Base-by-base conservation (phyloP, 202 grass and related monocot genomes). In the Schoenoplectus triqueter region DNA sequence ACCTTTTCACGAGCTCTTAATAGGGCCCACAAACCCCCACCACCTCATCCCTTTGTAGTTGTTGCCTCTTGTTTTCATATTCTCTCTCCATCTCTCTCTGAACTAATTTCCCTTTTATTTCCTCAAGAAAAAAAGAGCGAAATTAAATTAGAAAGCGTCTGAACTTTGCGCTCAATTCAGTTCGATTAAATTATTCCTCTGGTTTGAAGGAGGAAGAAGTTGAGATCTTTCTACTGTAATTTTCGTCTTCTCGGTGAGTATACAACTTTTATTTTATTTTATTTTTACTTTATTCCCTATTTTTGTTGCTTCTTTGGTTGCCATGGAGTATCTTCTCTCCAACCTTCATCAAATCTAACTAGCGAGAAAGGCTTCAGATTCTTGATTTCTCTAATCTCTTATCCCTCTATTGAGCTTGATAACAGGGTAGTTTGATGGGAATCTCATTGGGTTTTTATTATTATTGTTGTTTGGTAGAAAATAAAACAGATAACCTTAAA, bases 1-100 rank as follows among this genome's bases (percentile, higher is more conserved):
- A 80, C 60, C 64, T 89, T 92, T 84, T 87, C 60, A 82, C 78
- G 54, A 87, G 75, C 81, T 14, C 64, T 52, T 22, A 70, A 8
- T 72, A 63, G 89, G 86, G 0, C 77, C 87, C 69, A 40, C 31
- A 31, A 31, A 31, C 31, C 31, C 88, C 89, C 89, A 13, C 90
- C 88, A 88, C 84, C 86, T 69, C 89, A 50, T 76, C 63, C 65
- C 2, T 66, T 63, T 71, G 55, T 66, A 31, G 31, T 31, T 31
- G 31, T 31, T 71, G 55, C 73, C 8, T 19, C 41, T 49, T 8
- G 61, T 65, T 7, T 77, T 69, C 31, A 11, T 64, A 6, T 7
- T 76, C 72, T 72, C 1, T 51, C 15, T 39, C n/a, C 13, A 31
- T 18, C 2, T 31, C 31, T 31, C 31, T 51, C 42, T 41, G 10